Percentiles rank a stretch among this genome's conserved stretches.
These are phyloP conservation scores for Fusarium sp. DNA, from an alignment of 2,329 filamentous ascomycete genomes.

Conservation along the genomic window DNA sequence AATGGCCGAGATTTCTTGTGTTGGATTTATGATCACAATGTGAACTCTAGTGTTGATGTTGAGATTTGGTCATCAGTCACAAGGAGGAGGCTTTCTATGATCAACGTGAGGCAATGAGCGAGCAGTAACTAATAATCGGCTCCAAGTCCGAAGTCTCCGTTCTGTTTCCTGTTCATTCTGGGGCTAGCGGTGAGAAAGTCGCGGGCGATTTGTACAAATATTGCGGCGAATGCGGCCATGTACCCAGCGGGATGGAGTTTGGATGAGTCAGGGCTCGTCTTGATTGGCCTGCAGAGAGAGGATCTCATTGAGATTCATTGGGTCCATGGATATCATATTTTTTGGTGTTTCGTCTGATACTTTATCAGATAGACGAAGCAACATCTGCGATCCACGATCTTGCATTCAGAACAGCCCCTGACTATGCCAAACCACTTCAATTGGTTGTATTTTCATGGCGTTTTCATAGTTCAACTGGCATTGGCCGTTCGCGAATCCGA, in stretches of 20 bases:
- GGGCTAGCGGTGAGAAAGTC: slow-evolving; percentile 31
- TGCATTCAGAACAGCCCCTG: not conserved
- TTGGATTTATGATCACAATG: not conserved
- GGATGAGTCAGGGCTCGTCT: slow-evolving; percentile 26
- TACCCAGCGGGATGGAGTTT: slow-evolving; percentile 9
- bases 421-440: not conserved
- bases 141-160: slow-evolving; percentile 29
- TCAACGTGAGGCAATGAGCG: not conserved
- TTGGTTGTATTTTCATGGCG: slow-evolving; percentile 1
- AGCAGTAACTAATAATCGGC: slow-evolving; percentile 2
- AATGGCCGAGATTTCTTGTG: not conserved
- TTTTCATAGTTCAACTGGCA: not conserved
- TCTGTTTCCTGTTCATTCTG: slow-evolving; percentile 9
- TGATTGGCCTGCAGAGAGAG: slow-evolving; percentile 24
- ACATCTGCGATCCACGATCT: not conserved
- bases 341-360: slow-evolving; percentile 25
- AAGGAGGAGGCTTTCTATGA: slow-evolving; percentile 17
- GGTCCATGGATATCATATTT: slow-evolving; percentile 3
- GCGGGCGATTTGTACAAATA: slow-evolving; percentile 9
- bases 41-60: not conserved
- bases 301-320: not conserved
- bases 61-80: slow-evolving; percentile 6
- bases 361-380: slow-evolving; percentile 4
- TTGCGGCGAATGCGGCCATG: slow-evolving; percentile 34
- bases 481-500: slow-evolving; percentile 16